These are phyloP conservation scores for Fusarium sp. DNA, from an alignment of 2,329 filamentous ascomycete species.

Conservation along the genomic window DNA sequence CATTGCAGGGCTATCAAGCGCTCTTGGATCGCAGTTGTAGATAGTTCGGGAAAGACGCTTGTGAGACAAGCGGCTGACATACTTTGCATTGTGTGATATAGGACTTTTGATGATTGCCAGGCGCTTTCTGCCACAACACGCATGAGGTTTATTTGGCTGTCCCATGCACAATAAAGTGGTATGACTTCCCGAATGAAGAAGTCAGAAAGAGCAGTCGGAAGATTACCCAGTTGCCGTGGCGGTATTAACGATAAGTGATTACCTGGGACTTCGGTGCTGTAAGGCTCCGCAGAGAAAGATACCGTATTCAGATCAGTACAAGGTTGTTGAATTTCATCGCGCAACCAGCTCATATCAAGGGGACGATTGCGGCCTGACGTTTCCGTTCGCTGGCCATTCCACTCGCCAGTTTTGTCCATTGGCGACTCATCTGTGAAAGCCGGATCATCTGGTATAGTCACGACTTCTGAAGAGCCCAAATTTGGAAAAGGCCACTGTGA, in stretches of 20 bases:
- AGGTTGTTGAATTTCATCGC: accelerated
- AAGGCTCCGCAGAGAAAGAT: accelerated
- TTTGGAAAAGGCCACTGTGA: background rate
- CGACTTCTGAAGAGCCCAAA: accelerated
- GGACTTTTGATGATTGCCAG: background rate
- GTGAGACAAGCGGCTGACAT: background rate
- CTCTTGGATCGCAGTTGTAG: background rate
- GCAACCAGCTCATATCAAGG: background rate
- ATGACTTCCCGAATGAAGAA: background rate
- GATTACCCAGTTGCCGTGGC: background rate
- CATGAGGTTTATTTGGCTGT: background rate
- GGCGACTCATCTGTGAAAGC: background rate
- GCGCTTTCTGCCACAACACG: background rate
- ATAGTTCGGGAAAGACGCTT: background rate
- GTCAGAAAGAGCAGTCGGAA: background rate
- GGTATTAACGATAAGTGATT: no score
- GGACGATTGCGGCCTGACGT: background rate
- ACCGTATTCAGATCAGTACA: background rate
- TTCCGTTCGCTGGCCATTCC: accelerated
- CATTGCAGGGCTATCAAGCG: background rate
- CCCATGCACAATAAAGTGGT: background rate
- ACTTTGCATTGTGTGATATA: background rate
- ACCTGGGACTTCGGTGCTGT: accelerated
- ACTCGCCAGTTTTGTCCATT: accelerated
- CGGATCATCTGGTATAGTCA: background rate